Conservation (phyloP, 352 stramenopile species). For the Phytophthora palmivora region DNA sequence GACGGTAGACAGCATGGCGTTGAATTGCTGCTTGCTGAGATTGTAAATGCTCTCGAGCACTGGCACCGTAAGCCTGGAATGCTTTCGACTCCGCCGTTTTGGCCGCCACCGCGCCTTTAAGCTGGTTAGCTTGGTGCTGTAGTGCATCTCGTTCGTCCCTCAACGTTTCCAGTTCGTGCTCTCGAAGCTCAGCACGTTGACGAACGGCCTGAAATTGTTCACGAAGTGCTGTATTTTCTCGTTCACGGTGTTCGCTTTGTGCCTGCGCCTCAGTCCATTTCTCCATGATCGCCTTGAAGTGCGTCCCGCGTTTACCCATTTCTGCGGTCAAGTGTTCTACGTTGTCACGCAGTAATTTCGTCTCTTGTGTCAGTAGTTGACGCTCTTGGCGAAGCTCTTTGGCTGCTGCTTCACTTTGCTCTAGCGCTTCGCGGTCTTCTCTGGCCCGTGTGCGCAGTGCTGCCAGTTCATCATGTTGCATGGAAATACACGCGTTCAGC, state of each 20-base stretch:
- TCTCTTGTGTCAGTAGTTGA: constrained; percentile 62
- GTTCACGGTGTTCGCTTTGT: constrained; percentile 62
- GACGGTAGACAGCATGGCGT: constrained; percentile 58
- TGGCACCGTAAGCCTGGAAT: constrained; percentile 73
- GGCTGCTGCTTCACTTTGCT: constrained; percentile 49
- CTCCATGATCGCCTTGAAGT: constrained; percentile 75
- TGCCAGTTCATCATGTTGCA: constrained; percentile 78
- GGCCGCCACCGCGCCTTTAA: constrained; percentile 76
- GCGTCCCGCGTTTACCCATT: constrained; percentile 61
- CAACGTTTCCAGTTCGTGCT: constrained; percentile 48
- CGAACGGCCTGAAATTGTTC: constrained; percentile 60
- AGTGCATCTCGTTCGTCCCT: constrained; percentile 68
- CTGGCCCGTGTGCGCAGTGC: constrained; percentile 48
- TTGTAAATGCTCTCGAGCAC: constrained; percentile 69
- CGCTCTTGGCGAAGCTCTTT: constrained; percentile 60
- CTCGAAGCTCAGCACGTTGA: constrained; percentile 43
- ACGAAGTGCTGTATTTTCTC: constrained; percentile 58
- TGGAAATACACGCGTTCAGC: constrained; percentile 76
- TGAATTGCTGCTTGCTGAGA: constrained; percentile 60
- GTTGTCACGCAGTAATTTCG: constrained; percentile 60
- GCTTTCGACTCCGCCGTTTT: constrained; percentile 76
- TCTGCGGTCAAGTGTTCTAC: constrained; percentile 54
- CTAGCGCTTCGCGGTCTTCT: constrained; percentile 46
- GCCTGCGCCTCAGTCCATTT: constrained; percentile 77
- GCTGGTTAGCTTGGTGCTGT: constrained; percentile 71